phyloP scores from a whole-genome alignment of 176 grass and related monocot species.

The Otatea glauca region DNA sequence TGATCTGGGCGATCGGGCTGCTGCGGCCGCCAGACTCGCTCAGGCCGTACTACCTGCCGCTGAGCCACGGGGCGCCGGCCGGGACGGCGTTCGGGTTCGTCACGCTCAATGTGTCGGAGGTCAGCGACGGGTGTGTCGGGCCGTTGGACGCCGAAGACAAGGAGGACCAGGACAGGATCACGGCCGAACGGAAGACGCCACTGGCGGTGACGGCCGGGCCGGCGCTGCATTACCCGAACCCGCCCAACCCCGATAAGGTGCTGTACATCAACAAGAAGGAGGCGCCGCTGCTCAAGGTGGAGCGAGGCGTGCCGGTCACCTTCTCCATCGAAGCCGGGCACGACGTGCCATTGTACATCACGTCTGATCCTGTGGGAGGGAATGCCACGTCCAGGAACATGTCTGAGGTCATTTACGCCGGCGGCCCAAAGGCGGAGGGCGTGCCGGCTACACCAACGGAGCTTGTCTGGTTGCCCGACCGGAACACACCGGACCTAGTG shows the following conservation, averaged over 20 bases:
- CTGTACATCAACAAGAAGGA: slow-evolving; percentile 99
- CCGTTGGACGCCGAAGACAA: slow-evolving; percentile 91
- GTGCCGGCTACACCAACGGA: slow-evolving; percentile 75
- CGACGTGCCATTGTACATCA: slow-evolving; percentile 86
- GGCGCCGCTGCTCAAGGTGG: slow-evolving; percentile 89
- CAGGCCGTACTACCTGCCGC: slow-evolving; percentile 84
- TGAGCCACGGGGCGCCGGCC: slow-evolving; percentile 55
- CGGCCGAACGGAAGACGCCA: slow-evolving; percentile 74
- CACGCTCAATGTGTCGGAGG: slow-evolving; percentile 62
- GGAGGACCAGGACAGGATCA: slow-evolving; percentile 87
- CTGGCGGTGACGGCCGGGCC: slow-evolving; percentile 64
- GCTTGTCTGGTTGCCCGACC: slow-evolving; percentile 75
- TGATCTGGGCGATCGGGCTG: slow-evolving; percentile 81
- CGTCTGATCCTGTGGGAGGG: slow-evolving; percentile 76
- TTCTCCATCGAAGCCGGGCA: slow-evolving; percentile 93
- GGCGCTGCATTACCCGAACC: slow-evolving; percentile 83
- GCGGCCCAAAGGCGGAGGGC: slow-evolving; percentile 57
- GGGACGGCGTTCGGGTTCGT: slow-evolving; percentile 62
- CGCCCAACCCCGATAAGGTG: slow-evolving; percentile 75
- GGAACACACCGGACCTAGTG: slow-evolving; percentile 86
- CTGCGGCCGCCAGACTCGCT: slow-evolving; percentile 79
- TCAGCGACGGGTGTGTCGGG: slow-evolving; percentile 52
- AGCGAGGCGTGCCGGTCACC: slow-evolving; percentile 90
- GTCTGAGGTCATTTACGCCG: slow-evolving; percentile 78
- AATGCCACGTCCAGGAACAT: slow-evolving; percentile 79